Conservation (phyloP, 2,329 filamentous ascomycete species). For the Emmonsiellopsis sp. region DNA sequence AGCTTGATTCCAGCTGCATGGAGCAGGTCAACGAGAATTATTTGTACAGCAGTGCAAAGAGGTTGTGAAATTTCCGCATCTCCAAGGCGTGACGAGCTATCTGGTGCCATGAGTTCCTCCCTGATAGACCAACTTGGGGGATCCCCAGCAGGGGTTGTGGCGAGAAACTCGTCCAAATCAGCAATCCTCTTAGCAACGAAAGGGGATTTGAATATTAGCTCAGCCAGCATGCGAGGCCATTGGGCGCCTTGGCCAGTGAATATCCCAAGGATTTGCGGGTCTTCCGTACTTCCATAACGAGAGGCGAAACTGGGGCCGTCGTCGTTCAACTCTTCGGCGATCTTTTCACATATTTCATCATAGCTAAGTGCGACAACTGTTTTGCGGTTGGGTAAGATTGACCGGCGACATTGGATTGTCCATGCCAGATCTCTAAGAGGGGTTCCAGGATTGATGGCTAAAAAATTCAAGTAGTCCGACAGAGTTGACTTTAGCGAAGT, state of each 20-base stretch:
- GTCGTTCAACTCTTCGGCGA: neutral
- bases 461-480: conserved; percentile 1
- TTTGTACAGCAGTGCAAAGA: conserved; percentile 16
- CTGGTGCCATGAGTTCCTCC: conserved; percentile 10
- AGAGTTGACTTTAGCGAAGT: conserved; percentile 8
- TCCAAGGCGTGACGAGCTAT: conserved; percentile 9
- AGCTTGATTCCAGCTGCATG: conserved; percentile 22
- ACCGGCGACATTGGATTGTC: neutral
- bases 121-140: neutral
- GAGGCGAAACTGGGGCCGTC: neutral
- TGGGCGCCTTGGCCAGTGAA: conserved; percentile 20
- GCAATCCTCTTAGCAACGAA: conserved; percentile 4
- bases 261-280: conserved; percentile 10
- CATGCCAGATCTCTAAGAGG: conserved; percentile 7
- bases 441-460: conserved; percentile 5
- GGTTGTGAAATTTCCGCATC: conserved; percentile 15
- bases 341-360: neutral
- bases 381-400: neutral
- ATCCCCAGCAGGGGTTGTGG: neutral
- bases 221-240: conserved; percentile 16
- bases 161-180: conserved; percentile 9
- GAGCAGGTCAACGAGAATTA: conserved; percentile 13
- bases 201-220: too few species aligned
- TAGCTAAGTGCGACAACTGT: conserved; percentile 4
- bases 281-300: neutral